A percentile compares a stretch with the other conserved stretches of the same genome.
phyloP scores from a whole-genome alignment of 345 rosid species.

The Gossypium turneri region DNA sequence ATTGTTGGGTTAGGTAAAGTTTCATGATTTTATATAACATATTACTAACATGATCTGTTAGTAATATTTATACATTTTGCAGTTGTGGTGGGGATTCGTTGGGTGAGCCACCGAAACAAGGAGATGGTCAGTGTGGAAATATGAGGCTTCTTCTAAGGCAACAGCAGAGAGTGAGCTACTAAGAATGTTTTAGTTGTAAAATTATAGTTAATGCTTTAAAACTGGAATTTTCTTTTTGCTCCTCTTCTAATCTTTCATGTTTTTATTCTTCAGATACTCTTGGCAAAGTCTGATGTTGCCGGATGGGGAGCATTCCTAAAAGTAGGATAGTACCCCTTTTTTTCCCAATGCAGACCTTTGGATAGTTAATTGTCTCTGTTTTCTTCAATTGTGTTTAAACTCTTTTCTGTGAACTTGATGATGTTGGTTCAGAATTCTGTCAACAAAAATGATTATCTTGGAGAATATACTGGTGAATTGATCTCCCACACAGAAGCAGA shows the following conservation, averaged over 20 bases:
- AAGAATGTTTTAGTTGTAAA: constrained; percentile 2
- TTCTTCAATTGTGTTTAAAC: background rate
- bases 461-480: constrained; percentile 97
- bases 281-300: constrained; percentile 89
- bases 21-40: background rate
- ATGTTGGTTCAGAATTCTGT: constrained; percentile 70
- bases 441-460: constrained; percentile 90
- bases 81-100: constrained; percentile 77
- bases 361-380: background rate
- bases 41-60: background rate
- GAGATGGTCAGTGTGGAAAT: constrained; percentile 77
- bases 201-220: background rate
- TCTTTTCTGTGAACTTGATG: constrained; percentile 18
- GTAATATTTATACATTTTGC: constrained; percentile 21
- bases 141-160: constrained; percentile 78
- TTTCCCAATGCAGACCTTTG: background rate
- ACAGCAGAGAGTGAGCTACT: constrained; percentile 63
- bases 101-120: constrained; percentile 65
- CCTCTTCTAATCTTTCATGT: constrained; percentile 11
- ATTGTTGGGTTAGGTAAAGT: constrained; percentile 71
- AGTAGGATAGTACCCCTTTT: constrained; percentile 36
- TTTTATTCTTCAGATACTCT: constrained; percentile 57
- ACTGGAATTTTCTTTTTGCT: background rate
- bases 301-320: constrained; percentile 99
- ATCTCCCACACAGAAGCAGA: constrained; percentile 96